Base-by-base conservation (phyloP, 1,284 basidiomycete genomes). In the Rhodotorula sp. region DNA sequence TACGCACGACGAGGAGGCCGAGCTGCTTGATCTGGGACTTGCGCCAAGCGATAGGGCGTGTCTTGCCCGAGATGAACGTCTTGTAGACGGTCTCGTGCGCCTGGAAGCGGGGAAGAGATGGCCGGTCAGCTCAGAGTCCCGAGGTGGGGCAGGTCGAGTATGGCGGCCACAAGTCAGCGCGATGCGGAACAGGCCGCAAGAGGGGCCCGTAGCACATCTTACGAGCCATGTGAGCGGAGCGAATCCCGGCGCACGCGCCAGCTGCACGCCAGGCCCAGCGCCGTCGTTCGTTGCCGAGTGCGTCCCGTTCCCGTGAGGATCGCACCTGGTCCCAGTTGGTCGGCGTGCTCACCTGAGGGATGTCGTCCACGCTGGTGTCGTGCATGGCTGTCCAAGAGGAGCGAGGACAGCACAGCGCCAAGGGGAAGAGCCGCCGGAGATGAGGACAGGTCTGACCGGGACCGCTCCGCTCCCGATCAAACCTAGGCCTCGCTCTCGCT, bases 21-120 rank as follows among this genome's bases (percentile, higher is more conserved):
- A 82, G 78, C 76, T 81, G 80, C 78, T 81, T 80, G 77, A 82
- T 78, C 76, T 82, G 82, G 56, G 79, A 77, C 75, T 82, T 81
- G 54, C 82, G 72, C 75, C 81, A 82, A 36, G 77, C 75, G 72
- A 82, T 56, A 37, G 75, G 69, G 53, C 81, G 79, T 22, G 81
- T 82, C 72, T 81, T 82, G 66, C 80, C 80, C 36, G 79, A 72
- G 50, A 80, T 50, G 77, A 82, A 82, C 39, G 74, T 74, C 46
- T 56, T 46, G 50, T 41, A 57, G 39, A 74, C 53, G 22, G 60
- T 58, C 55, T 71, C 62, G 64, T 71, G 61, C 27, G 63, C 57
- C 73, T 74, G 58, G 10, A 36, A 25, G 58, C 27, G 41, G 8
- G 29, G 22, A 5, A 4, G 58, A 8, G 25, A 12, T 25, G 12